Evolutionary conservation across 2,329 filamentous ascomycete genomes (phyloP).

Genomic region (Xylariaceae sp.): DNA sequence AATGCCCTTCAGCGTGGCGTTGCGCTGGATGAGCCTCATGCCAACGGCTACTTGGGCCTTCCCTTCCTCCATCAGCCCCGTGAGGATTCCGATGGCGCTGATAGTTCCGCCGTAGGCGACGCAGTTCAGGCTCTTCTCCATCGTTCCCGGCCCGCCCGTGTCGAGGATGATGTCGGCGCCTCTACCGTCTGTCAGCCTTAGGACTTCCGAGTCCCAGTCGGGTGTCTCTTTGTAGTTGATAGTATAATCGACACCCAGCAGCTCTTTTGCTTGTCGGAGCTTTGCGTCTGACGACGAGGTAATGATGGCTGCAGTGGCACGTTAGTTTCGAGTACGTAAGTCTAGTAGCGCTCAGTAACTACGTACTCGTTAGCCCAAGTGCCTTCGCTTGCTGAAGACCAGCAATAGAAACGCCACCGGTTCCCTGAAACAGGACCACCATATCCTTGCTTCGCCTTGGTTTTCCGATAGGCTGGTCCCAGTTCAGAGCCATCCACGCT

Average conservation of each 20-base stretch:
- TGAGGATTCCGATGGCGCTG: constrained; percentile 1
- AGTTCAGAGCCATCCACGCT: constrained; percentile 13
- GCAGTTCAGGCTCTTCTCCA: constrained; percentile 3
- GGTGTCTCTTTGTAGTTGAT: background rate
- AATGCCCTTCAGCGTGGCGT: constrained; percentile 5
- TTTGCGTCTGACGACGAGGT: constrained; percentile 1
- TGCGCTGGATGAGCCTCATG: constrained; percentile 8
- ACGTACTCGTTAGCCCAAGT: constrained; percentile 10
- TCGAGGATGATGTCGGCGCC: constrained; percentile 9
- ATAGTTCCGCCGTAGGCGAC: constrained; percentile 2
- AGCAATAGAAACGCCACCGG: constrained; percentile 1
- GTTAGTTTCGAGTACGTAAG: background rate
- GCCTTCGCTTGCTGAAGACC: constrained; percentile 7
- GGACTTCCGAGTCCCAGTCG: constrained; percentile 2
- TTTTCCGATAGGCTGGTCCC: constrained; percentile 6
- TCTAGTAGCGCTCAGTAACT: background rate
- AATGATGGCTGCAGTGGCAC: constrained; percentile 1
- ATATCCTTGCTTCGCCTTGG: background rate
- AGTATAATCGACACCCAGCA: background rate
- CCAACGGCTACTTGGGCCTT: background rate
- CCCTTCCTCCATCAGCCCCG: background rate
- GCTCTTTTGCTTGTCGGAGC: background rate
- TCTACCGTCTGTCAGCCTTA: background rate
- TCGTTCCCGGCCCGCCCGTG: constrained; percentile 2
- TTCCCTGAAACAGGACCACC: background rate